Evolutionary conservation across 2,329 filamentous ascomycete species (phyloP).

Genomic region (Bisporella sp.): DNA sequence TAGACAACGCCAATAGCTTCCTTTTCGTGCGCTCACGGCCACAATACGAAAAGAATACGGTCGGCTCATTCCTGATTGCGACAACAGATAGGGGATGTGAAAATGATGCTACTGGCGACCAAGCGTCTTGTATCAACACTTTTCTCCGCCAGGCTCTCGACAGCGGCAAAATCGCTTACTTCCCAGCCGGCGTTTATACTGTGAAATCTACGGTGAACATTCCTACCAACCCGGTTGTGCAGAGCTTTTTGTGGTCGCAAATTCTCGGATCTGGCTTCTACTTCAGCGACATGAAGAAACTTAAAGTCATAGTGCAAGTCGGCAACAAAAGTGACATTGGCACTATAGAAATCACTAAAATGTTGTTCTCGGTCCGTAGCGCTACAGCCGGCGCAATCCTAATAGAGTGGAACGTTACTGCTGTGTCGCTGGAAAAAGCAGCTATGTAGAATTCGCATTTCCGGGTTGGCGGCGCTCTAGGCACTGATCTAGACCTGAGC

Average conservation of each 20-base stretch:
- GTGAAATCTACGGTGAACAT: not conserved
- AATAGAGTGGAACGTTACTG: slow-evolving; percentile 32
- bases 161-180: not conserved
- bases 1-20: slow-evolving; percentile 57
- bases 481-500: slow-evolving; percentile 27
- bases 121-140: no score
- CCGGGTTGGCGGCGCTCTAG: slow-evolving; percentile 34
- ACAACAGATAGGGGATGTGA: slow-evolving; percentile 27
- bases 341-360: slow-evolving; percentile 32
- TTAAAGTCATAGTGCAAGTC: slow-evolving; percentile 12
- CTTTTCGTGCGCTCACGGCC: slow-evolving; percentile 84
- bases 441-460: slow-evolving; percentile 18
- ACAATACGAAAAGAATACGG: slow-evolving; percentile 66
- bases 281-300: slow-evolving; percentile 32
- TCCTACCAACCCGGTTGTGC: slow-evolving; percentile 24
- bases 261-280: slow-evolving; percentile 27
- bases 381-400: slow-evolving; percentile 30
- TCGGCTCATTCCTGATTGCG: slow-evolving; percentile 72
- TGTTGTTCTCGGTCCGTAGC: slow-evolving; percentile 35
- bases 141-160: no score
- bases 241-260: slow-evolving; percentile 35
- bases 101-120: no score
- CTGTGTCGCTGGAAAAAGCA: slow-evolving; percentile 24
- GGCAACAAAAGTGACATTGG: slow-evolving; percentile 37
- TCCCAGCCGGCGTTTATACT: not conserved